Evolutionary conservation across 495 filamentous ascomycete species (phyloP), one percentile per base, ranked within the genome.

Genomic region (Penicillium nucicola): DNA sequence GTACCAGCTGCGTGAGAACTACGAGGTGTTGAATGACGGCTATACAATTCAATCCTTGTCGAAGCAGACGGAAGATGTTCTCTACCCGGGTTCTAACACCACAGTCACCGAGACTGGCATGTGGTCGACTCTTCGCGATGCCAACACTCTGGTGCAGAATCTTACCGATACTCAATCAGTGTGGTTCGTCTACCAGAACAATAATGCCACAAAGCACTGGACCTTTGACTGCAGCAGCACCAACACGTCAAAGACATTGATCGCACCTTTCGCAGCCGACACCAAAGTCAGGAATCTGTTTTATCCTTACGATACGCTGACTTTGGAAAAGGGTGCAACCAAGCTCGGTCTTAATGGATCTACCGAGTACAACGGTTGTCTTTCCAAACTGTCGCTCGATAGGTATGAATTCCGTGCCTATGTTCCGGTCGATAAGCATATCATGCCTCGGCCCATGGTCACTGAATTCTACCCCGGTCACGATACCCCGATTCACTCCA

Each of bases 111-210:
- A 86, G 53, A 79, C 76, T 12, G 86, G 86, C 18, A 72, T 89
- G 54, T 89, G 84, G 84, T 85, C 83, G 31, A 73, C 84, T 36
- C 51, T 77, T 30, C 75, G 85, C 14, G 72, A 73, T 19, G 55
- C 67, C 19, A 76, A 75, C 33, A 54, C 63, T 0, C 62, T 50
- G 7, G 52, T 77, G 1, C 84, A 88, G 55, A 69, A 82, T 36
- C 62, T 80, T 2, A 57, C 50, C 13, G 67, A 74, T 8, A 80
- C 82, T 31, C 70, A 79, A 41, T 65, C 75, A 0, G 70, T 88
- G 11, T 89, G 85, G 85, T 62, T 88, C 13, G 69, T 89, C 0
- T 88, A 85, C 57, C 72, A 78, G 30, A 89, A 89, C 56, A 66
- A 72, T 42, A 79, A 82, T 59, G 62, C 65, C 15, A 74, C 72